Base-by-base conservation (phyloP, 805 yeast genomes). In the Dipodascus geniculatus region DNA sequence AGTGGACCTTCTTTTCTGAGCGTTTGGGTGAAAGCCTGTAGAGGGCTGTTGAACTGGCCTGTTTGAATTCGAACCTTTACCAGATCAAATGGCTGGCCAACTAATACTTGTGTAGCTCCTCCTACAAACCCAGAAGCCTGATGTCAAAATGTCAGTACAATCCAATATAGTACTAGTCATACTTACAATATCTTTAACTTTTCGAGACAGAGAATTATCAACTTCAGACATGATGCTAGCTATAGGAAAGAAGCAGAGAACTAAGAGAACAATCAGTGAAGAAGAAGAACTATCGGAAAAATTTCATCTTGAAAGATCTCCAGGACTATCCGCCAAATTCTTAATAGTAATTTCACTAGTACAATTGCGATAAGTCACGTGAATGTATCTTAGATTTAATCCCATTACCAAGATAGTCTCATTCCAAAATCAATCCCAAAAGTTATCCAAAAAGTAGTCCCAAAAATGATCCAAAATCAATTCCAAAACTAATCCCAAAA, bases 1-100 rank as follows among this genome's bases (percentile, higher is more conserved):
- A 67, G 57, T n/a, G 74, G 67, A 1, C 87, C 87, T 64, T 81
- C 87, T 48, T 76, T 78, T 38, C 72, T 72, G 49, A 82, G 60
- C 0, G 86, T 80, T 35, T 72, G 74, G 51, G 72, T 73, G 38
- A 82, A 63, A 16, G 82, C 81, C 50, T 71, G 70, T 4, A 75
- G 60, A 14, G 84, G 78, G 1, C 81, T 68, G 24, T 71, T 64
- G 61, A 71, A 80, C 49, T 84, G 79, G 1, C 95, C 89, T 0
- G 87, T 82, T 60, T 82, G 87, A 60, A 81, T 73, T 55, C 86
- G 72, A 23, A 82, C 87, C 63, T 82, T 82, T 58, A 82, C 83
- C 59, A 82, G 73, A 65, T 82, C 88, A 65, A 82, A 82, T 16
- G 86, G 87, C 64, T 81, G 87, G 33, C 81, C 80, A n/a, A 76